phyloP scores from a whole-genome alignment of 1,139 yeast genomes.

The Suhomyces yuchorum region DNA sequence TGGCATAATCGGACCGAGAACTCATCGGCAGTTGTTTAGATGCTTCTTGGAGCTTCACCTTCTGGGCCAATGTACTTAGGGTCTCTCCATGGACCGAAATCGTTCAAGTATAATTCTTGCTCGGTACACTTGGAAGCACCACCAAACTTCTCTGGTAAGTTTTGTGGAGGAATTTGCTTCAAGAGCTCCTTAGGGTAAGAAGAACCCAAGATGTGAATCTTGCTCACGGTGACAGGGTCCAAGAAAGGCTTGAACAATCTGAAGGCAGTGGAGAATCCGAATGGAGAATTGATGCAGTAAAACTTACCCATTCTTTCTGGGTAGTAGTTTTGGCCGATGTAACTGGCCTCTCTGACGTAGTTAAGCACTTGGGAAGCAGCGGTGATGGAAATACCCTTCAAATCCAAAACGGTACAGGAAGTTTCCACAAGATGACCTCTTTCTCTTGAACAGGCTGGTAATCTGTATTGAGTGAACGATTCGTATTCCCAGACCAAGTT shows the following conservation, averaged over 20 bases:
- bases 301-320: conserved; percentile 99
- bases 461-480: conserved; percentile 76
- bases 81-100: conserved; percentile 98
- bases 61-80: conserved; percentile 79
- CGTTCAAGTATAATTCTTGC: conserved; percentile 85
- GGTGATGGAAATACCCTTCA: conserved; percentile 87
- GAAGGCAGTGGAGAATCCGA: conserved; percentile 95
- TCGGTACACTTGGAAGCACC: conserved; percentile 70
- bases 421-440: conserved; percentile 83
- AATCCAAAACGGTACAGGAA: conserved; percentile 92
- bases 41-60: conserved; percentile 72
- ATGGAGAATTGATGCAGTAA: conserved; percentile 94
- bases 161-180: conserved; percentile 90
- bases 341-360: conserved; percentile 89
- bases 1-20: not conserved
- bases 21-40: not conserved
- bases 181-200: conserved; percentile 79
- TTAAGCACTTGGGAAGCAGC: conserved; percentile 83
- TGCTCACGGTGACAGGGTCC: conserved; percentile 97
- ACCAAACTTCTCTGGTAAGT: conserved; percentile 89
- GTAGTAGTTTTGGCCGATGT: conserved; percentile 93
- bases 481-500: conserved; percentile 98
- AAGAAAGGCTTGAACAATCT: conserved; percentile 87
- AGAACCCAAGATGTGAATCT: conserved; percentile 84
- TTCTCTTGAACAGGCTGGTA: conserved; percentile 93